These are phyloP conservation scores for Nicotiana tomentosiformis DNA, from an alignment of 257 asterid species.

Conservation along the genomic window DNA sequence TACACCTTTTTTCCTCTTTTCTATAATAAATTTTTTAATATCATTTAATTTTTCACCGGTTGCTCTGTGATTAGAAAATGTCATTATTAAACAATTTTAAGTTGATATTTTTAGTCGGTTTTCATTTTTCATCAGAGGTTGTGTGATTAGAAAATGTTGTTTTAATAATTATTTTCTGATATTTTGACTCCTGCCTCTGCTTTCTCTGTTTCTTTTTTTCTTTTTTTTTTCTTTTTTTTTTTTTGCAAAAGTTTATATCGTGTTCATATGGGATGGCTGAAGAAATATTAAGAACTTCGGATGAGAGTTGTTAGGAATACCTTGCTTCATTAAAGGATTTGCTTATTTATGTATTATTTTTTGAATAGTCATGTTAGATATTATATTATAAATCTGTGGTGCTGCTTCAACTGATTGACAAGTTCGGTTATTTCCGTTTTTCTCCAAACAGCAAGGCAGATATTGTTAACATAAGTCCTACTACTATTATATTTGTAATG, in stretches of 20 bases:
- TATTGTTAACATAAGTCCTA: conserved; percentile 13
- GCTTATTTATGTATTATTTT: background rate
- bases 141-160: background rate
- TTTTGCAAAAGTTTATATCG: background rate
- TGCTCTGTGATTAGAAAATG: background rate
- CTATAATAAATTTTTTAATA: background rate
- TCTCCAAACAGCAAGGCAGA: conserved; percentile 15
- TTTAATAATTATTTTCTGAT: background rate
- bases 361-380: background rate
- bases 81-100: no score
- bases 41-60: background rate
- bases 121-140: background rate
- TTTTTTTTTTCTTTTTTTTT: background rate
- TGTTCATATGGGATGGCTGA: background rate
- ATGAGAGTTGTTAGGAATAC: background rate
- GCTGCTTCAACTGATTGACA: conserved; percentile 14
- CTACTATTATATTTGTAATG: conserved; percentile 25
- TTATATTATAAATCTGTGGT: conserved; percentile 8
- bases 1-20: background rate
- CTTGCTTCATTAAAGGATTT: background rate
- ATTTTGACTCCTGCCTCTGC: background rate
- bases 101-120: background rate
- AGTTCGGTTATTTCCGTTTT: conserved; percentile 34
- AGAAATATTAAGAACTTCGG: background rate
- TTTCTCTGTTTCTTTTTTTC: background rate